Evolutionary conservation across 176 grass and related monocot genomes (phyloP).

Genomic region (Ampelocalamus luodianensis): DNA sequence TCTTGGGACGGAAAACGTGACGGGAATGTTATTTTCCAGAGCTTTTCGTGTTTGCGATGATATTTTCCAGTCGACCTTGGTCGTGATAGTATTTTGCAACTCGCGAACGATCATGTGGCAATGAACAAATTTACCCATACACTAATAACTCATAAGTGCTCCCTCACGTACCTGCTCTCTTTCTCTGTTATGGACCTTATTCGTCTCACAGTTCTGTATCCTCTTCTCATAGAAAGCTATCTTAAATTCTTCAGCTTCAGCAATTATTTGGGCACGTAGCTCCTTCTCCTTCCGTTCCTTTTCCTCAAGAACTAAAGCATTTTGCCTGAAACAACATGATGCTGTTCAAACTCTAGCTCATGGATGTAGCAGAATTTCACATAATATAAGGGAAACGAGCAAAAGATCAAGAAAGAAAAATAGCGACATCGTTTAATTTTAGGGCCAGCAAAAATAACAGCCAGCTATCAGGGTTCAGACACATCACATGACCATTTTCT

Average conservation of each 20-base stretch:
- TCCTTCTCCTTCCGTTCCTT: conserved; percentile 87
- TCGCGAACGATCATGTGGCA: too few relatives aligned
- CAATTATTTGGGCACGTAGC: conserved; percentile 71
- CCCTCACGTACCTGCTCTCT: conserved; percentile 72
- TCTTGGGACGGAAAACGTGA: too few relatives aligned
- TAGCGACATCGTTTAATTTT: background rate
- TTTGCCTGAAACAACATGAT: conserved; percentile 65
- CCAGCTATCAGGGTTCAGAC: background rate
- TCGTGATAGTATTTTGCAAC: too few relatives aligned
- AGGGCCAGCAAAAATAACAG: background rate
- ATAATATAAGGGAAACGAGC: background rate
- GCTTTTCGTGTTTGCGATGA: too few relatives aligned
- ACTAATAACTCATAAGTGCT: background rate
- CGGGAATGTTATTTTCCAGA: too few relatives aligned
- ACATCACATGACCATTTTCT: background rate
- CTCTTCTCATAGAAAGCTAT: conserved; percentile 84
- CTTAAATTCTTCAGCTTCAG: conserved; percentile 92
- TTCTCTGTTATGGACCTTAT: conserved; percentile 79
- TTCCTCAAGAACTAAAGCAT: conserved; percentile 80
- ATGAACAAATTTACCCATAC: background rate
- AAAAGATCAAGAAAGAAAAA: background rate
- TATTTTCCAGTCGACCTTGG: too few relatives aligned
- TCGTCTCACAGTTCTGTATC: conserved; percentile 60
- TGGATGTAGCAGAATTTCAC: background rate
- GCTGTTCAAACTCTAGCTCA: background rate